A percentile compares a stretch with the other conserved stretches of the same genome.
Evolutionary conservation across 164 flowering plant species (phyloP).

Genomic region (Liquidambar formosana): DNA sequence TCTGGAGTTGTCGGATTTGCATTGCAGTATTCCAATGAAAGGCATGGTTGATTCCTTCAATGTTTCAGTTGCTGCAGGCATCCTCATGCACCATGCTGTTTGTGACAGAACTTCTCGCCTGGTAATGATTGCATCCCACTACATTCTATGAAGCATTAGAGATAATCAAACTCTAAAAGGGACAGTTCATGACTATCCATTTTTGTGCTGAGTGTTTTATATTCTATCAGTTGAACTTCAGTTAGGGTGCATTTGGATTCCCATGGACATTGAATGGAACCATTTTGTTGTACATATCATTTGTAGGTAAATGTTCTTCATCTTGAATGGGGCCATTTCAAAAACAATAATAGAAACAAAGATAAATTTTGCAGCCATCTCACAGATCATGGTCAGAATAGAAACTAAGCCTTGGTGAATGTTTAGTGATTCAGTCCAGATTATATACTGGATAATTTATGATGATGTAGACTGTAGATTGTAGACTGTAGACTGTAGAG

Average conservation of each 20-base stretch:
- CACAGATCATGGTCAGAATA: too few species aligned
- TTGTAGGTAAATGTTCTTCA: too few species aligned
- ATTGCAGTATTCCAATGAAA: slow-evolving; percentile 89
- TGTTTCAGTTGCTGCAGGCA: slow-evolving; percentile 97
- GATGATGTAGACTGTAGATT: too few species aligned
- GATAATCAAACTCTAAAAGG: neutral
- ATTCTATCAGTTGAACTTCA: neutral
- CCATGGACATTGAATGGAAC: too few species aligned
- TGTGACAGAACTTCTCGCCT: slow-evolving; percentile 77
- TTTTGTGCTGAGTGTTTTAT: slow-evolving; percentile 1
- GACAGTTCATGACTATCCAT: neutral
- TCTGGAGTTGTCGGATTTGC: slow-evolving; percentile 72
- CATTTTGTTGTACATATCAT: too few species aligned
- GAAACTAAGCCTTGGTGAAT: neutral
- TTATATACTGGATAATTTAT: neutral
- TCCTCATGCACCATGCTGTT: slow-evolving; percentile 95
- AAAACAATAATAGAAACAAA: too few species aligned
- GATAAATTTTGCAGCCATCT: too few species aligned
- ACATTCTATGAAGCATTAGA: neutral
- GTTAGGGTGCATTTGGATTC: too few species aligned
- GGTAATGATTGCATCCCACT: slow-evolving; percentile 40
- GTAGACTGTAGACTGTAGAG: too few species aligned
- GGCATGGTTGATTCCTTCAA: slow-evolving; percentile 99
- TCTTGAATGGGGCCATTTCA: too few species aligned
- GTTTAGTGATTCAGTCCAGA: neutral